These are phyloP conservation scores for Sporothrix mexicana DNA, from an alignment of 2,329 filamentous ascomycete genomes.

Conservation along the genomic window DNA sequence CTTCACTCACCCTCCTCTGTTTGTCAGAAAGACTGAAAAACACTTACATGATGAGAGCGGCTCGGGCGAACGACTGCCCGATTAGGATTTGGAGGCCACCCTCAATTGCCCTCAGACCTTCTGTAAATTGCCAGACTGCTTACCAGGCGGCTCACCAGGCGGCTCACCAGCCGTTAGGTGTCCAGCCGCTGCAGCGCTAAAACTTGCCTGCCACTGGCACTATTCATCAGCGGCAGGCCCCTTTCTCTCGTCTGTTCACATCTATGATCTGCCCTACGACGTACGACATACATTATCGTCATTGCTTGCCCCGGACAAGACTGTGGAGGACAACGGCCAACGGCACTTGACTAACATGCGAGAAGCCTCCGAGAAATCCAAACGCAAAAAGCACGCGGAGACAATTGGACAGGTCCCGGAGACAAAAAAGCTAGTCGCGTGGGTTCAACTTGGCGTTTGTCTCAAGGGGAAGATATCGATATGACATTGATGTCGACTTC, in stretches of 20 bases:
- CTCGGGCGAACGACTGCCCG: slow-evolving; percentile 26
- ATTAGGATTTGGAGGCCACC: background rate
- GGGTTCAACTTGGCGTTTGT: background rate
- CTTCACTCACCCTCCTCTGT: background rate
- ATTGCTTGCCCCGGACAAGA: background rate
- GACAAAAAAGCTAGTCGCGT: background rate
- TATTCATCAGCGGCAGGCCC: background rate
- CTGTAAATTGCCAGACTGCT: no score
- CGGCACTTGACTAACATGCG: background rate
- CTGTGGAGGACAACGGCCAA: background rate
- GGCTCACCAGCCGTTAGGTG: no score
- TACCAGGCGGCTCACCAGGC: no score
- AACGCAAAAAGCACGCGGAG: background rate
- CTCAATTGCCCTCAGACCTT: no score
- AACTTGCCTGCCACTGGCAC: background rate
- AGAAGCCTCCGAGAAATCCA: no score
- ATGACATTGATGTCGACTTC: background rate
- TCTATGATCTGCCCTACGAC: no score
- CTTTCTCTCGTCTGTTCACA: background rate
- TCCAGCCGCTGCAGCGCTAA: no score
- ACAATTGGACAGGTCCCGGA: background rate
- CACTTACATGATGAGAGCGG: background rate
- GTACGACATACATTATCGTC: background rate
- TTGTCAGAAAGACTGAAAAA: background rate
- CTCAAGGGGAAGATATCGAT: background rate